Evolutionary conservation across 225 moss, liverwort and hornwort genomes (phyloP), one percentile per base, ranked within the genome.

Genomic region (Bryum argenteum): DNA sequence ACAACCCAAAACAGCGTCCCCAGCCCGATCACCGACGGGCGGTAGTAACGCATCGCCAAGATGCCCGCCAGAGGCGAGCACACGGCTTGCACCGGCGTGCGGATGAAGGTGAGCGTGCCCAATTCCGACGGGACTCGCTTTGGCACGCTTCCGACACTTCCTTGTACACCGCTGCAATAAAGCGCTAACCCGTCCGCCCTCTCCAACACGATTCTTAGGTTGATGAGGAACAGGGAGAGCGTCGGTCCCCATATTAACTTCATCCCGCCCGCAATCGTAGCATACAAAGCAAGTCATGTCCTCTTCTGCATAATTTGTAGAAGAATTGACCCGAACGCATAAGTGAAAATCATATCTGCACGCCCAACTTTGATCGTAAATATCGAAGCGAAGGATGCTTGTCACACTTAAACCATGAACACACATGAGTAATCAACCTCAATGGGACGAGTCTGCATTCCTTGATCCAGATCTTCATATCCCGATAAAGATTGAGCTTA

Each of bases 1-100:
- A 93, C 10, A 22, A 87, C 90, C 96, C 96, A 96, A 63, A 93
- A 96, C 40, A 96, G 86, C 52, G 96, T 96, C 8, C 96, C 96
- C 39, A 96, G 78, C 43, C 96, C 96, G 69, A 96, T 93, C 19
- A 96, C 91, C 21, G 96, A 93, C 13, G 96, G 96, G 44, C 96
- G 87, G 71, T 89, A 85, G 52, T 90, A 96, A 44, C 89, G 88
- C 93, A 93, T 93, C 55, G 96, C 96, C 63, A 96, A 81, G 43
- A 93, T 77, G 39, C 96, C 96, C 17, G 96, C 96, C 19, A 96
- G 84, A 41, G 96, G 96, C 45, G 96, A 96, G 69, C 90, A 83
- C 8, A 89, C 20, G 16, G 93, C 96, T 74, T 96, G 96, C 67
- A 93, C 93, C 43, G 90, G 73, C 13, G 93, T 87, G 51, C 96